Evolutionary conservation across 371 early-diverging fungal genomes (phyloP), one percentile per base, ranked within the genome.

Genomic region (Rhizomucor miehei): DNA sequence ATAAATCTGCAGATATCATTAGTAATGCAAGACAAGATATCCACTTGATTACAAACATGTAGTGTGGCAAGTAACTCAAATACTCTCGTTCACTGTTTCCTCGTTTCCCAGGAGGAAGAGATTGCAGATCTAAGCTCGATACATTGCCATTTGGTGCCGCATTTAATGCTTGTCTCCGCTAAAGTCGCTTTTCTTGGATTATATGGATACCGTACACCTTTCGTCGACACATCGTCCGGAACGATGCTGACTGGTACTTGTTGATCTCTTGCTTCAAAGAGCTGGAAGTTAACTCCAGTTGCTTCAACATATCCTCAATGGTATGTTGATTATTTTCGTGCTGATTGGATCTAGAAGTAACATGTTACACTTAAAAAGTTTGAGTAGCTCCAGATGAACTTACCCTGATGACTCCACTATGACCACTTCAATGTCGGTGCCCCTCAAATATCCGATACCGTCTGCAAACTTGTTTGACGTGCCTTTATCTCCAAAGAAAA

Each of bases 101-200:
- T 24, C 39, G 40, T 41, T 2, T 21, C 39, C 52, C 52, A 52
- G 0, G 24, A n/a, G 2, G 52, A 41, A 24, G 52, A 23, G 21
- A 52, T 44, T 21, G 41, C 52, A n/a, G 41, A 20, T 17, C 52
- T 40, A 13, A 52, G 41, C 16, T 52, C 52, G 17, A 52, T 25
- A 44, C 40, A 40, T 14, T 25, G 43, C 44, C 44, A 53, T 51
- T 6, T 37, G 2, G 4, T 51, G 8, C n/a, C 16, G 14, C 23
- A 19, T 20, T 21, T 46, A 20, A 46, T 46, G 10, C 10, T 9
- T 24, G 46, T 46, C 5, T 46, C 46, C 13, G 46, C 17, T 5
- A 46, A 20, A 2, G 46, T 46, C 13, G 38, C 38, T 19, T 2
- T 51, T 51, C 21, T 20, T 51, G 51, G 34, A 51, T 51, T 4